Percentiles rank a stretch among this genome's conserved stretches.
These are phyloP conservation scores for Capronia epimyces DNA, from an alignment of 2,329 filamentous ascomycete species.

Conservation along the genomic window DNA sequence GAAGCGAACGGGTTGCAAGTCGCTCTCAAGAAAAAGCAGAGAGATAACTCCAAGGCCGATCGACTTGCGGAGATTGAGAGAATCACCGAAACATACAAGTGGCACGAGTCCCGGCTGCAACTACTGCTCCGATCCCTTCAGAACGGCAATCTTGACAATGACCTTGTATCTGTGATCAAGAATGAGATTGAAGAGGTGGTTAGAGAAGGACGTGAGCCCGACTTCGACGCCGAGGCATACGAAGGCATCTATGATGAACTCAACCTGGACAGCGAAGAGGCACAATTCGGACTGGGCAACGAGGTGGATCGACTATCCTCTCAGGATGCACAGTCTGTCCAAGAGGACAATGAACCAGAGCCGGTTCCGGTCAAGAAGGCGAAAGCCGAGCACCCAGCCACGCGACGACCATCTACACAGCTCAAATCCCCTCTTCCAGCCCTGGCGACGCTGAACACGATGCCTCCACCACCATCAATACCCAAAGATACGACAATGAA, in stretches of 20 bases:
- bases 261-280: constrained; percentile 87
- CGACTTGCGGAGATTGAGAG: constrained; percentile 80
- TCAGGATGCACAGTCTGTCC: constrained; percentile 86
- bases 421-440: constrained; percentile 85
- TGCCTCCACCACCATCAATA: constrained; percentile 35
- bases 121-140: constrained; percentile 83
- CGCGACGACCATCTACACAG: constrained; percentile 75
- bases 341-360: constrained; percentile 62
- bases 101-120: constrained; percentile 90
- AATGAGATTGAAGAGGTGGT: constrained; percentile 95
- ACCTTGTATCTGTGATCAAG: constrained; percentile 80
- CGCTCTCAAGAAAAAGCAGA: constrained; percentile 92
- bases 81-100: constrained; percentile 87
- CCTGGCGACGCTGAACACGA: constrained; percentile 77
- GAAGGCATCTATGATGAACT: constrained; percentile 94
- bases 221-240: constrained; percentile 74
- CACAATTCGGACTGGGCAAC: constrained; percentile 69
- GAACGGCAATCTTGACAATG: constrained; percentile 83
- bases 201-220: constrained; percentile 76
- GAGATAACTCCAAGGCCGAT: constrained; percentile 74
- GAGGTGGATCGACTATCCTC: constrained; percentile 89
- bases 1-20: constrained; percentile 81
- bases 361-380: constrained; percentile 52
- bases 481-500: constrained; percentile 69
- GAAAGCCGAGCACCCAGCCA: constrained; percentile 53